A percentile compares a stretch with the other conserved stretches of the same genome.
These are phyloP conservation scores for Triticum dicoccoides DNA, from an alignment of 176 grass and related monocot species.

Conservation along the genomic window DNA sequence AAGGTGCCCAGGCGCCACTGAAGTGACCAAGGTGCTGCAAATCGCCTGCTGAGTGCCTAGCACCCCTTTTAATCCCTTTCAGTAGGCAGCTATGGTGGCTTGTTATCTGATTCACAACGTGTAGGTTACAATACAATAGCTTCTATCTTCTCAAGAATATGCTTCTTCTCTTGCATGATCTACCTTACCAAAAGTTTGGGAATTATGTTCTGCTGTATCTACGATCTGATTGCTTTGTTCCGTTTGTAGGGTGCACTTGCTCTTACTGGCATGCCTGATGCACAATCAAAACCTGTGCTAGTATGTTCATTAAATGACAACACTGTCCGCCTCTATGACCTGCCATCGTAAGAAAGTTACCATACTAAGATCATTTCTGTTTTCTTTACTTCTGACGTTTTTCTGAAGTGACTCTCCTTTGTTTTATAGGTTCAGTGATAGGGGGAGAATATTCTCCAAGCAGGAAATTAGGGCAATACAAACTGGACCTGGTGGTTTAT, in stretches of 20 bases:
- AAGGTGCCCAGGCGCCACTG: not conserved
- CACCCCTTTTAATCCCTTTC: not conserved
- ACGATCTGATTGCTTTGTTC: slow-evolving; percentile 28
- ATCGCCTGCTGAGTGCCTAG: not conserved
- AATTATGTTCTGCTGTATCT: slow-evolving; percentile 2
- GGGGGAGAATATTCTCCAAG: slow-evolving; percentile 79
- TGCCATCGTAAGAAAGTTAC: slow-evolving; percentile 81
- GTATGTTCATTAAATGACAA: slow-evolving; percentile 91
- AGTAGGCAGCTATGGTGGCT: too few relatives aligned
- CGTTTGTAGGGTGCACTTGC: slow-evolving; percentile 68
- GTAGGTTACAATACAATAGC: not conserved
- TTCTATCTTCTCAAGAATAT: not conserved
- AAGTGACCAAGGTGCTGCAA: not conserved
- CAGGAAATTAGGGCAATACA: slow-evolving; percentile 82
- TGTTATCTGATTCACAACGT: not conserved
- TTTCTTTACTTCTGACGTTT: slow-evolving; percentile 10
- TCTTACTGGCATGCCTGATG: slow-evolving; percentile 80
- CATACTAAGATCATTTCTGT: slow-evolving; percentile 18
- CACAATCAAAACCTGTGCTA: slow-evolving; percentile 80
- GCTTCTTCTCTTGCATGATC: not conserved
- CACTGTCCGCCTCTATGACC: slow-evolving; percentile 71
- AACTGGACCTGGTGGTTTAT: slow-evolving; percentile 78
- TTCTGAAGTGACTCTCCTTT: slow-evolving; percentile 8
- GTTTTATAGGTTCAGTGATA: slow-evolving; percentile 77
- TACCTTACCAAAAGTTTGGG: not conserved